Evolutionary conservation across 192 early-diverging fungal species (phyloP), one percentile per base, ranked within the genome.

Genomic region (Backusella westeae): DNA sequence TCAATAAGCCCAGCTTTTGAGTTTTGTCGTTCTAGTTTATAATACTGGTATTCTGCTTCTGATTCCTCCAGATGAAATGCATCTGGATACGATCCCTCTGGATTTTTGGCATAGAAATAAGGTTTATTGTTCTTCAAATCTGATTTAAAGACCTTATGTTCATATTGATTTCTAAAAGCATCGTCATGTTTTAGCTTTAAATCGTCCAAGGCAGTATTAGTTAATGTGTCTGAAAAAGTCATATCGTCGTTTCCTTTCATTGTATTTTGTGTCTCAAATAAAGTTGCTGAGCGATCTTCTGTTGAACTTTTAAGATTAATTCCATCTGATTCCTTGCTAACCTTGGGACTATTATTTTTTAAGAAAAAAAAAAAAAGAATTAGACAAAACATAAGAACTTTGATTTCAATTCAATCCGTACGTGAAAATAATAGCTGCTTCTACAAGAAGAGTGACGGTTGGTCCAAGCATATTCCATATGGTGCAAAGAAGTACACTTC

Each of bases 351-450:
- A 10, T 39, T 41, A 44, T 34, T 35, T 67, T 67, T 34, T 23
- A 12, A 1, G 6, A n/a, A 49, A 59, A 59, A 44, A 17, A 44
- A 15, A 44, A 44, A 44, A 15, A 0, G 4, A 44, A 0, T 42
- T 41, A 19, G 21, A 32, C 44, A 70, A 10, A 3, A 26, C 6
- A n/a, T 2, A 29, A 19, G 42, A 49, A 29, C 56, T 6, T 36
- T 35, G 34, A 7, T 9, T 9, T 0, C 4, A 44, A 49, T n/a
- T 49, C 19, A 7, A 29, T 12, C 17, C 65, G 36, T 39, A 74
- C 77, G 69, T 78, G 71, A 78, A 70, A 2, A 74, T 38, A n/a
- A 80, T 75, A 39, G 74, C 74, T 52, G 65, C 44, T 72, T 80
- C 79, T 12, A 71, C 44, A 32, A 66, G 65, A 7, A 80, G 23